phyloP scores from a whole-genome alignment of 2,329 filamentous ascomycete species.

The Botrytis hyacinthi region DNA sequence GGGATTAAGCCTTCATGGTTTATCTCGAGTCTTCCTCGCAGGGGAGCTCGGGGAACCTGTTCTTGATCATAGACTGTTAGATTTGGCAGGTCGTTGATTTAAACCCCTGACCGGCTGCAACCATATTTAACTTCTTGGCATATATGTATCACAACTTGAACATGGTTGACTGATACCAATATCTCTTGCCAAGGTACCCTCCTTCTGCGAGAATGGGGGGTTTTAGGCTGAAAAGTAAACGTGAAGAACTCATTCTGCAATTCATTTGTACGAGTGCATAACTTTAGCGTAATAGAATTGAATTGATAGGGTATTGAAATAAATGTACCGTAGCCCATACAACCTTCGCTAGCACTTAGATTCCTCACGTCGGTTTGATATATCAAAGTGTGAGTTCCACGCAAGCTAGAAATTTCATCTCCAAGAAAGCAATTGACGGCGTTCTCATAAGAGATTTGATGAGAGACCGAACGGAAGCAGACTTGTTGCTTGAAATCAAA shows the following conservation, averaged over 20 bases:
- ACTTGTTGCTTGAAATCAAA: not conserved
- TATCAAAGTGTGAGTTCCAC: not conserved
- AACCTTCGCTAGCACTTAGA: not conserved
- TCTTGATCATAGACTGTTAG: not conserved
- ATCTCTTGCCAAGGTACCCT: not conserved
- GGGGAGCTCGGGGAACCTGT: not conserved
- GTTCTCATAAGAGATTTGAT: not conserved
- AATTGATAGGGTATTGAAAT: not conserved
- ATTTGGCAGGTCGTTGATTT: constrained; percentile 13
- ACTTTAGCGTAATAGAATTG: not conserved
- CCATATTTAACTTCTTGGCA: not conserved
- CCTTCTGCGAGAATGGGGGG: not conserved
- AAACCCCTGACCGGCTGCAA: not conserved
- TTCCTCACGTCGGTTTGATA: not conserved
- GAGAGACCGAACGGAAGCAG: not conserved
- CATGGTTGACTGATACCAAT: not conserved
- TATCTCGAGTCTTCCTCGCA: not conserved
- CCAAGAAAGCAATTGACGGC: not conserved
- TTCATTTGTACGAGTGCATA: not conserved
- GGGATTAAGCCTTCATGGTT: not conserved
- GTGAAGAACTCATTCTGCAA: not conserved
- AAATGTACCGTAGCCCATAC: not conserved
- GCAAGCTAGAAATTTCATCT: not conserved
- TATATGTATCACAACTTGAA: not conserved
- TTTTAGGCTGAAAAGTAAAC: not conserved